Percentiles rank a stretch among this genome's conserved stretches.
phyloP scores from a whole-genome alignment of 2,329 filamentous ascomycete species.

The Fusarium brevicatenulatum region DNA sequence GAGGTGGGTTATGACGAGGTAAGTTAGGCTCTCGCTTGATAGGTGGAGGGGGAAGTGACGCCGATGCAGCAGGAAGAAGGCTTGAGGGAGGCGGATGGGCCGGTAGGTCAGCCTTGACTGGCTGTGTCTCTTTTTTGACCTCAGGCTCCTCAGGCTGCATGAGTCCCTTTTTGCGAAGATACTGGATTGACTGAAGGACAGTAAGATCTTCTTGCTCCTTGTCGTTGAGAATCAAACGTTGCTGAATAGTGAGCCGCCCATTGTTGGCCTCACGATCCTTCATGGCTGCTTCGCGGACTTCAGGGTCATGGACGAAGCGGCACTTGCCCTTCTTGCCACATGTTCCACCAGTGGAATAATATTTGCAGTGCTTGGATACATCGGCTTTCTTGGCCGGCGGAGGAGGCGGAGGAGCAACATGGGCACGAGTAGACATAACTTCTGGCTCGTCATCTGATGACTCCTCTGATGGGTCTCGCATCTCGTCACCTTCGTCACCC shows the following conservation, averaged over 20 bases:
- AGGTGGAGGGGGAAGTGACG: conserved; percentile 52
- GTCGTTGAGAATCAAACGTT: conserved; percentile 73
- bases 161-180: conserved; percentile 69
- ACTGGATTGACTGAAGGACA: conserved; percentile 72
- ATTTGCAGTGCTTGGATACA: conserved; percentile 74
- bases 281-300: conserved; percentile 70
- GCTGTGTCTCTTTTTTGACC: conserved; percentile 31
- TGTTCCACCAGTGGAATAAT: conserved; percentile 74
- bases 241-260: conserved; percentile 72
- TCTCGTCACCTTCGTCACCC: conserved; percentile 74
- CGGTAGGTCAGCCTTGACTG: conserved; percentile 25
- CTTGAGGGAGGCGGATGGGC: conserved; percentile 40
- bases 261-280: conserved; percentile 72
- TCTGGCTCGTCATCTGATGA: conserved; percentile 70
- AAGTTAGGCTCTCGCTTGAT: conserved; percentile 47
- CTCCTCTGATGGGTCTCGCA: conserved; percentile 64
- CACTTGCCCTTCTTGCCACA: conserved; percentile 81
- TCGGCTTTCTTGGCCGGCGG: conserved; percentile 67
- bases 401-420: conserved; percentile 48
- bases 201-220: conserved; percentile 75
- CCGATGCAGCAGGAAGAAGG: conserved; percentile 52
- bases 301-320: conserved; percentile 75
- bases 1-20: conserved; percentile 49
- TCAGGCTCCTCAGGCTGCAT: conserved; percentile 49
- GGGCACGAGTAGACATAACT: conserved; percentile 61